These are phyloP conservation scores for Cercospora sojina DNA, from an alignment of 2,329 filamentous ascomycete genomes.

Conservation along the genomic window DNA sequence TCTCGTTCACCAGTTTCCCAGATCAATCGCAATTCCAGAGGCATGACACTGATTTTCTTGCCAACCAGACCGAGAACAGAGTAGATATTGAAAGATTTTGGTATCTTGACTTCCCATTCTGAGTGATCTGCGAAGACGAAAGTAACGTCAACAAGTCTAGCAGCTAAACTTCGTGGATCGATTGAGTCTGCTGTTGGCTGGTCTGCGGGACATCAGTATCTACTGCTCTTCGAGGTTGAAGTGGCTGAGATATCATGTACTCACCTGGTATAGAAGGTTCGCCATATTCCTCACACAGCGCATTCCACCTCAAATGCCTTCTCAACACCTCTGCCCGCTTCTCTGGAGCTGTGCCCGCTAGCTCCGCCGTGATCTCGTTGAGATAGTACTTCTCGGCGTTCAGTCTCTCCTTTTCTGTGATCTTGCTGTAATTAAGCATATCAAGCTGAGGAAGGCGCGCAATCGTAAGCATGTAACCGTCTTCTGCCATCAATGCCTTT, in stretches of 20 bases:
- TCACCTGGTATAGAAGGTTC: constrained; percentile 57
- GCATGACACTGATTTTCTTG: constrained; percentile 64
- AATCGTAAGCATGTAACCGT: constrained; percentile 85
- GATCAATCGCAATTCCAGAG: constrained; percentile 65
- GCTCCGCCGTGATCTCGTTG: constrained; percentile 73
- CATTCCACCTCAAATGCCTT: constrained; percentile 68
- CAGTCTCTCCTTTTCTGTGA: constrained; percentile 70
- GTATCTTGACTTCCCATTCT: constrained; percentile 54
- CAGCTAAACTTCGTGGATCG: constrained; percentile 79
- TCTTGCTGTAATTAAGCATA: constrained; percentile 67
- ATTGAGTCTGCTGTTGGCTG: constrained; percentile 38
- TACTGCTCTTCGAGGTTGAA: background rate
- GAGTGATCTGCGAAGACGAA: constrained; percentile 53
- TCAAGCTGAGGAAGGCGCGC: constrained; percentile 69
- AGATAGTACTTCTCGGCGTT: constrained; percentile 96
- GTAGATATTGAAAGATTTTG: constrained; percentile 77
- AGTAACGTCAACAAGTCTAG: constrained; percentile 64
- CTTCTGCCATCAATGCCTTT: constrained; percentile 60
- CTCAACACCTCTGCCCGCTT: constrained; percentile 53
- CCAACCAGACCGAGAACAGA: constrained; percentile 75
- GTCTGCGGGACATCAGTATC: constrained; percentile 39
- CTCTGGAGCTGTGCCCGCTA: constrained; percentile 60
- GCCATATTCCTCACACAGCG: constrained; percentile 75
- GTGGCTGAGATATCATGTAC: constrained; percentile 15
- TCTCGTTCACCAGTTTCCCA: constrained; percentile 95